Evolutionary conservation across 2,329 filamentous ascomycete genomes (phyloP).

Genomic region (Eutypella sp.): DNA sequence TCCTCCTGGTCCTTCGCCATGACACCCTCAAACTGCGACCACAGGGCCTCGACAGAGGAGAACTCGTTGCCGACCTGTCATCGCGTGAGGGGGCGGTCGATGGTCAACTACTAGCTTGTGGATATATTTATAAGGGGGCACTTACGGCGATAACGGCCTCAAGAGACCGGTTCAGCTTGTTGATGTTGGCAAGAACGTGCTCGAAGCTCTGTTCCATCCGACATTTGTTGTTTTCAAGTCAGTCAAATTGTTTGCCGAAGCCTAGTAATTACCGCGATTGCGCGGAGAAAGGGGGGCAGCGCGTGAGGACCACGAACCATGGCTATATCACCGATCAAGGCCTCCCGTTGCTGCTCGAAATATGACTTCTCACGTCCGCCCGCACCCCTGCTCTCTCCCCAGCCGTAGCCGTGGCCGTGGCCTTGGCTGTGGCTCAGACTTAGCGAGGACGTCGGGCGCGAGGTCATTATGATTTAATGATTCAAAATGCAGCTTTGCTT

Average conservation of each 20-base stretch:
- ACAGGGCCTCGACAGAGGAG: constrained; percentile 90
- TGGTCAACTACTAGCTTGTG: background rate
- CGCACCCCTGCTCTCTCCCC: constrained; percentile 9
- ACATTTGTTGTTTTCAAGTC: background rate
- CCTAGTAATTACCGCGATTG: background rate
- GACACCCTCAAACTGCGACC: constrained; percentile 95
- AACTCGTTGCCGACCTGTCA: constrained; percentile 90
- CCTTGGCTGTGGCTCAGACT: constrained; percentile 1
- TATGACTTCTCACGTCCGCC: constrained; percentile 50
- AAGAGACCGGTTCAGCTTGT: constrained; percentile 86
- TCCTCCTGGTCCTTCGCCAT: constrained; percentile 67
- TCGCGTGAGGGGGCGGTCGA: background rate
- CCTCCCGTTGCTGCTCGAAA: constrained; percentile 72
- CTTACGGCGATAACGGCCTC: constrained; percentile 84
- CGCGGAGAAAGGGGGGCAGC: background rate
- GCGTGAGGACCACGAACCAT: constrained; percentile 44
- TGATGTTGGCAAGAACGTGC: constrained; percentile 90
- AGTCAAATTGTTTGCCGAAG: background rate
- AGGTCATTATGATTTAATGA: constrained; percentile 30
- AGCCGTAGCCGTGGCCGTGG: background rate
- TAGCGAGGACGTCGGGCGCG: constrained; percentile 19
- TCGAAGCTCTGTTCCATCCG: constrained; percentile 61
- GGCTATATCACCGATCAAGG: constrained; percentile 67
- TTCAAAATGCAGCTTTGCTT: constrained; percentile 1
- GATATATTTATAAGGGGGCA: constrained; percentile 8